phyloP scores from a whole-genome alignment of 1,284 basidiomycete genomes.

The Marasmius fiardii region DNA sequence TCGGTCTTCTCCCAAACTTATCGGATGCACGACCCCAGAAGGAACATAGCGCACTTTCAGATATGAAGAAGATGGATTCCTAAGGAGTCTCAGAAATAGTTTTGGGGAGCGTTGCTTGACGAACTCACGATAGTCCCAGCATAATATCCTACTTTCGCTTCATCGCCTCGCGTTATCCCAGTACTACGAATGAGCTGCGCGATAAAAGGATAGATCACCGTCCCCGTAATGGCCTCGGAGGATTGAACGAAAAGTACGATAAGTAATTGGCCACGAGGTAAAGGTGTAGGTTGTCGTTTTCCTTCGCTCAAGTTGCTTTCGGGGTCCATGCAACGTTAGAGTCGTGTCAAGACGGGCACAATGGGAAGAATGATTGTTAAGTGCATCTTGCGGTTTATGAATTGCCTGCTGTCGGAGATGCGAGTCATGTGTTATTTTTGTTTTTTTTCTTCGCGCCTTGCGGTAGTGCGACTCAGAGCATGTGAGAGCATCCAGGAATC shows the following conservation, averaged over 20 bases:
- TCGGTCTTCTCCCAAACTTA: constrained; percentile 31
- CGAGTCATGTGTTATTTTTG: no score
- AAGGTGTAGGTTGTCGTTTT: background rate
- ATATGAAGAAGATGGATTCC: constrained; percentile 34
- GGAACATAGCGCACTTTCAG: constrained; percentile 33
- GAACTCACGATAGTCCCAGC: constrained; percentile 19
- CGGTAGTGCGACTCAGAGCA: no score
- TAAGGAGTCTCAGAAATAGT: constrained; percentile 10
- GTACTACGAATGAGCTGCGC: constrained; percentile 54
- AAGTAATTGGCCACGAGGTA: background rate
- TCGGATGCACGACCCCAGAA: constrained; percentile 38
- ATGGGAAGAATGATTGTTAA: background rate
- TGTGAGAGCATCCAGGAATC: no score
- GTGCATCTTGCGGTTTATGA: no score
- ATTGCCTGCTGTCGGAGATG: no score
- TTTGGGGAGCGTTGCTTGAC: no score
- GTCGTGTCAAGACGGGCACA: no score
- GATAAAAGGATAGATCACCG: background rate
- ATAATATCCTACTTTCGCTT: constrained; percentile 62
- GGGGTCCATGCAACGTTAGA: background rate
- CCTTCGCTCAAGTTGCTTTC: background rate
- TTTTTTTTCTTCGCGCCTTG: no score
- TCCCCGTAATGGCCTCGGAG: background rate
- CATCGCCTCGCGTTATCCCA: constrained; percentile 65
- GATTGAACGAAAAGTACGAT: background rate